Base-by-base conservation (phyloP, 1,284 basidiomycete species). In the Porodaedalea pini region DNA sequence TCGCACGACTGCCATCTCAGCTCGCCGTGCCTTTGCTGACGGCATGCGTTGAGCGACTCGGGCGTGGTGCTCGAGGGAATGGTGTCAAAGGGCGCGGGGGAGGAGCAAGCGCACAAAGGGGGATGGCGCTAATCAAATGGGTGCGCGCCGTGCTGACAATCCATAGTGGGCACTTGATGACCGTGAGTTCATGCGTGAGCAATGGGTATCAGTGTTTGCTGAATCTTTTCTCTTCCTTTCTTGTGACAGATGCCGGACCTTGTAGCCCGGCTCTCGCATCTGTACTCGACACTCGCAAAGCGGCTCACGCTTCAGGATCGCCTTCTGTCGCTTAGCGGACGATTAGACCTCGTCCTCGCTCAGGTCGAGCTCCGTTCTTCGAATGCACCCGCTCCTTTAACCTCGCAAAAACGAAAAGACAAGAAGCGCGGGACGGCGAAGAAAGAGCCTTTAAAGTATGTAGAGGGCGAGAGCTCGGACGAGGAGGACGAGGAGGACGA, bases 111-210 rank as follows among this genome's bases (percentile, higher is more conserved):
- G 86, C 93, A 43, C 91, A 94, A 69, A 76, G 92, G 60, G 94
- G 89, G n/a, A 81, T 82, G 27, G 86, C 86, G 19, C 78, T 98
- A 27, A 81, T 98, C 51, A 81, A 81, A 54, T 99, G 97, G 97
- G 82, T 98, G 52, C 88, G 88, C 70, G 87, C 87, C 8, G 90
- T 94, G 2, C 75, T 99, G 56, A 81, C 88, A 27, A 81, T 94
- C 41, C 94, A 98, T 70, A 90, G 94, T 57, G 90, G 89, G 1
- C 90, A 98, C 73, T 81, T 99, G 54, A 92, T 99, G 88, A 95
- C 94, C 43, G 94, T 94, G 65, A 66, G 86, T 79, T 19, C 11
- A 17, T 13, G 7, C 19, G 31, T 31, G 19, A 25, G n/a, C 2
- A 13, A 29, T 17, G 11, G 29, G 31, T 31, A 23, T 21, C 13